phyloP scores from a whole-genome alignment of 2,329 filamentous ascomycete species.

The Neofusicoccum parvum region DNA sequence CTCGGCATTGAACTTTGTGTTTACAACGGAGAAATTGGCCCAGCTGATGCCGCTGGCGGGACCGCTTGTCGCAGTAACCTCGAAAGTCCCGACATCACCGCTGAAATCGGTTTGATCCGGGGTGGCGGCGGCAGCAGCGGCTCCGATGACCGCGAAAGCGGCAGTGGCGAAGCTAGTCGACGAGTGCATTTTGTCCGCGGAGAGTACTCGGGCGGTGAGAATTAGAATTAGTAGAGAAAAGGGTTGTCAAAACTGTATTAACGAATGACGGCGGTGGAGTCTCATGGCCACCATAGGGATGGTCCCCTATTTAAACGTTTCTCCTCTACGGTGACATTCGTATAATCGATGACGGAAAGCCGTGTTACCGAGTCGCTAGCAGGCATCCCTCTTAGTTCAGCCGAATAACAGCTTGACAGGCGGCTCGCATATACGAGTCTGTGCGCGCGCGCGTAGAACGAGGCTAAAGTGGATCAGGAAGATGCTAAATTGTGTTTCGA shows the following conservation, averaged over 20 bases:
- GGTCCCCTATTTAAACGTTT: not conserved
- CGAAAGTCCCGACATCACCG: not conserved
- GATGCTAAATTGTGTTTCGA: not conserved
- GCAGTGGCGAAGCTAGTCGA: not conserved
- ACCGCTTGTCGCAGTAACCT: not conserved
- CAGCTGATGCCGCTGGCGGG: not conserved
- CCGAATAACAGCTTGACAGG: not conserved
- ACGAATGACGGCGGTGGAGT: not conserved
- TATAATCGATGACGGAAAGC: not conserved
- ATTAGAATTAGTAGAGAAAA: not conserved
- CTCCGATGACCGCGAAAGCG: not conserved
- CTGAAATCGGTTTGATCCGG: slow-evolving; percentile 9
- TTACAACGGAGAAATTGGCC: slow-evolving; percentile 5
- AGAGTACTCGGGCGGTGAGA: not conserved
- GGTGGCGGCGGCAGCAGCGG: not conserved
- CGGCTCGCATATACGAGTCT: slow-evolving; percentile 10
- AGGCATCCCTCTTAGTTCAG: not conserved
- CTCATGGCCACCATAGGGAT: not conserved
- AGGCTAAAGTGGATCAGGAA: not conserved
- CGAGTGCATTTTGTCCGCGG: not conserved
- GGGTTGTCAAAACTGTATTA: not conserved
- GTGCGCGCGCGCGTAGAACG: not conserved
- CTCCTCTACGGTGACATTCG: not conserved
- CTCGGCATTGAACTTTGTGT: not conserved
- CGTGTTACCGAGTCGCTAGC: not conserved